Base-by-base conservation (phyloP, 768 basidiomycete genomes). In the Candolleomyces aberdarensis region DNA sequence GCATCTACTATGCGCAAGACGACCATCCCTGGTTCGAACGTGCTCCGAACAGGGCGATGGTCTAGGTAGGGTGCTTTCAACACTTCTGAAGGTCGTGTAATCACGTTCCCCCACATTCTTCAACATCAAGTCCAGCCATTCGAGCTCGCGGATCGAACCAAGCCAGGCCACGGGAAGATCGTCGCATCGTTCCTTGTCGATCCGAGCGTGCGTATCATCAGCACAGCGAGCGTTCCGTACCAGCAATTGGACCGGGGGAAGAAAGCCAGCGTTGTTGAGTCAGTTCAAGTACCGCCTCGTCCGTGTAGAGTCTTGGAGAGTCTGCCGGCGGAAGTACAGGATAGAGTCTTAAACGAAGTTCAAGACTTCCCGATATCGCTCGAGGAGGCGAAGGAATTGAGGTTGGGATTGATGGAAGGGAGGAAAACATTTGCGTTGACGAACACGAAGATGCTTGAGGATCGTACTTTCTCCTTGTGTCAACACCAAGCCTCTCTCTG, bases 131-230 rank as follows among this genome's bases (percentile, higher is more conserved):
- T 78, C 3, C 59, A 65, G 39, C 69, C 75, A 5, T 79, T 77
- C 64, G 57, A 62, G 29, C 72, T 80, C 22, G 60, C 50, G 1
- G 75, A 80, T 63, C 64, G 62, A 0, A 70, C 71, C 13, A 73
- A 72, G 55, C 75, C 74, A 4, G 80, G 78, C 1, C 69, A 76
- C 57, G 67, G 77, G 51, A 80, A 76, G 64, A 74, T 80, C 19
- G 62, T 80, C 14, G 74, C 71, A 1, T 64, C 80, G 11, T 77
- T 75, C 65, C 71, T 79, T 26, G 71, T 77, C 53, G 75, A 79
- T 58, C 72, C 73, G 0, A 63, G 69, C 47, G 46, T 63, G 44
- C 60, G 58, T 20, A 64, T 74, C 10, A 57, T 69, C 22, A 72
- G 70, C 8, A 67, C 73, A 0, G 61, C 66, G 13, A 59, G 69